Evolutionary conservation across 176 grass and related monocot genomes (phyloP), one percentile per base, ranked within the genome.

Genomic region (Metroxylon sagu): DNA sequence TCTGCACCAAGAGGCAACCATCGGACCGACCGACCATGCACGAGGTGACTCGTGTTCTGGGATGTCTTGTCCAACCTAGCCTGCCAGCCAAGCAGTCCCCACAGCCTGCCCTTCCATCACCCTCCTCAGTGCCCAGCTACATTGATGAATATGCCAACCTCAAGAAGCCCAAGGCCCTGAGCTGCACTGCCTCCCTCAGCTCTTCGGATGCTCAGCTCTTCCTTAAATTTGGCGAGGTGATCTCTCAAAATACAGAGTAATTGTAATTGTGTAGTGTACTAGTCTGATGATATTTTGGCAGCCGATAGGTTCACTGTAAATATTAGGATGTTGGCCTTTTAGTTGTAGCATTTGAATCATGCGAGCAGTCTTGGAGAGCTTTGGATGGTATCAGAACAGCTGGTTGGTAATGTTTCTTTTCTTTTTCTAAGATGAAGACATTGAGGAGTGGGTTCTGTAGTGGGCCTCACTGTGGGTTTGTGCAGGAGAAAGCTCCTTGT

Each of bases 201-300:
- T 49, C 84, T 2, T 91, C 92, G 0, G 92, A 97, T 21, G 80
- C 81, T 1, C 86, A 97, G 56, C 83, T 91, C 60, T 97, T 97
- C 69, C 77, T 91, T 61, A 97, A 91, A 60, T 97, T 97, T 49
- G 87, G 92, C 6, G 87, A 91, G 87, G 92, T 69, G 17, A 97
- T 96, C 62, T 90, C 86, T 1, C 92, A 72, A 14, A 83, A 80
- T 59, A 85, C 72, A 0, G 78, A 85, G 26, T 97, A 74, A 87
- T 54, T 16, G 26, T 97, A 74, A 87, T 54, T 16, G 5, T 14
- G 16, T 52, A 29, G 17, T 19, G 29, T 43, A 51, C 58, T 43
- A 52, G 52, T 53, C 48, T 27, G 15, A 49, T 18, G 53, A 29
- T 69, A 49, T 73, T 68, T 77, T 19, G 31, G 62, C 52, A 66